Evolutionary conservation across 176 grass and related monocot species (phyloP).

Genomic region (Poa pratensis): DNA sequence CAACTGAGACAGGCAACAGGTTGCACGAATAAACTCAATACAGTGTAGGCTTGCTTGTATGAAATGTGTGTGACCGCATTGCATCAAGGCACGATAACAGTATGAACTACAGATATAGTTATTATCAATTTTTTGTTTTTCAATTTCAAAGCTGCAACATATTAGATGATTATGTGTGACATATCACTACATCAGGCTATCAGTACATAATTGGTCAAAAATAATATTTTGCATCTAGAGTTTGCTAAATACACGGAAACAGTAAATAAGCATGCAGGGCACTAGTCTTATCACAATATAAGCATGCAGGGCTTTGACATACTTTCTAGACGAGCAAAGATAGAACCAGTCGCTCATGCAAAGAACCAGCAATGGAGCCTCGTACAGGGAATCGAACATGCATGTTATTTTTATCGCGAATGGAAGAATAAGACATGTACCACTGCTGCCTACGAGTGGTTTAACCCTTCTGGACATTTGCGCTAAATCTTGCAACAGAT

Average conservation of each 20-base stretch:
- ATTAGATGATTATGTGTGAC: background rate
- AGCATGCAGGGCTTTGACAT: background rate
- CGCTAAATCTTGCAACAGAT: constrained; percentile 14
- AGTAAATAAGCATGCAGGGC: background rate
- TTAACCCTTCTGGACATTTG: background rate
- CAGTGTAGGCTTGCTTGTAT: constrained; percentile 2
- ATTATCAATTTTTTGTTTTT: background rate
- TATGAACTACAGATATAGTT: background rate
- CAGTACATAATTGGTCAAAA: constrained; percentile 5
- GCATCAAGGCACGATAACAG: background rate
- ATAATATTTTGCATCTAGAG: background rate
- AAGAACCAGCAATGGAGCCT: background rate
- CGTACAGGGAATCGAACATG: background rate
- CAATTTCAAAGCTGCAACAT: background rate
- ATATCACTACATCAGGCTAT: background rate
- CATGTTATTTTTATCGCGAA: background rate
- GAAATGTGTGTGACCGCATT: background rate
- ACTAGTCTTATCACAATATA: background rate
- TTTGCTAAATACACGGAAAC: background rate
- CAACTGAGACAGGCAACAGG: background rate
- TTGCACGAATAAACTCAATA: background rate
- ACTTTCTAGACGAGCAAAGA: background rate
- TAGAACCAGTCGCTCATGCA: background rate
- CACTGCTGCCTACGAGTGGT: background rate
- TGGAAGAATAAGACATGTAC: background rate